phyloP scores from a whole-genome alignment of 129 eudicot species.

The Ambrosia artemisiifolia region DNA sequence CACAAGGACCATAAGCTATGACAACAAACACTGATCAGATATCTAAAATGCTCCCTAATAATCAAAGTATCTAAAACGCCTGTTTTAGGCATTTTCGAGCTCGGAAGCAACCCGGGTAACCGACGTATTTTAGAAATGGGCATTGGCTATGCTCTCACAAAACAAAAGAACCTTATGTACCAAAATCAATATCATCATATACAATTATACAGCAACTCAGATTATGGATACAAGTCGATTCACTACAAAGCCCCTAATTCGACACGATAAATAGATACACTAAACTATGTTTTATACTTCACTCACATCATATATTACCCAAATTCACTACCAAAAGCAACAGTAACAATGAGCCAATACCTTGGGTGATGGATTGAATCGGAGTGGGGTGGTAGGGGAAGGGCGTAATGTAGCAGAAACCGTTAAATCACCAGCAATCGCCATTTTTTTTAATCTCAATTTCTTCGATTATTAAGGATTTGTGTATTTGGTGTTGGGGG shows the following conservation, averaged over 20 bases:
- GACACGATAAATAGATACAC: neutral
- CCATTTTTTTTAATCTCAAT: slow-evolving; percentile 45
- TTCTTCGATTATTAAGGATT: slow-evolving; percentile 17
- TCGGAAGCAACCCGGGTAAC: no score
- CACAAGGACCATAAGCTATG: slow-evolving; percentile 8
- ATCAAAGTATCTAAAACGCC: no score
- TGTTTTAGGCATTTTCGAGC: no score
- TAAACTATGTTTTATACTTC: neutral
- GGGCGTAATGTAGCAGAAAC: slow-evolving; percentile 56
- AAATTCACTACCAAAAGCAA: neutral
- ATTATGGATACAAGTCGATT: no score
- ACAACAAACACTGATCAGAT: neutral
- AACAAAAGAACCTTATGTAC: no score
- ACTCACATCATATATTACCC: neutral
- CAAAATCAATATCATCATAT: no score
- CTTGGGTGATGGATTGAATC: slow-evolving; percentile 40
- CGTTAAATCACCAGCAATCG: slow-evolving; percentile 61
- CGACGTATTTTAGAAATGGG: no score
- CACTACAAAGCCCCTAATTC: neutral
- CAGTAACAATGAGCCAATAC: neutral
- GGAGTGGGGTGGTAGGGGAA: slow-evolving; percentile 35
- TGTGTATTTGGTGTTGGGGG: neutral
- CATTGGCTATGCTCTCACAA: no score
- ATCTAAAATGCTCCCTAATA: no score
- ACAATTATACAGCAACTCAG: no score